These are phyloP conservation scores for Crinitomyces ghanaensis DNA, from an alignment of 805 yeast species.

Conservation along the genomic window DNA sequence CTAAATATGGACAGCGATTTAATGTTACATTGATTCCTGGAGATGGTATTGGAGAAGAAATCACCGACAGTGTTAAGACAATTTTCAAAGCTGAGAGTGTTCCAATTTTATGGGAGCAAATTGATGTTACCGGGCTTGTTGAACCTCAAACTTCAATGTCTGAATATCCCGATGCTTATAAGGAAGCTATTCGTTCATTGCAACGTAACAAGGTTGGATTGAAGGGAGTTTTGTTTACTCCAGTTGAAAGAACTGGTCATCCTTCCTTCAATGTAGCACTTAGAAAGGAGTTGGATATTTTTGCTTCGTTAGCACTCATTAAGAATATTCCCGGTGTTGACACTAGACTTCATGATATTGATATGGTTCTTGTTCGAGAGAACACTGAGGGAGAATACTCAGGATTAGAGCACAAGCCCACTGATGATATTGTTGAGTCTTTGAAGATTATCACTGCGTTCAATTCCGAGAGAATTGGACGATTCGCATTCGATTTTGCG, in stretches of 20 bases:
- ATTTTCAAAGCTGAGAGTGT: conserved; percentile 79
- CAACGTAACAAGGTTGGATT: conserved; percentile 95
- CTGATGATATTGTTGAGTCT: conserved; percentile 96
- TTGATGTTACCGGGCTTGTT: conserved; percentile 46
- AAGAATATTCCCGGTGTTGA: conserved; percentile 90
- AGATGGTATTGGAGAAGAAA: conserved; percentile 96
- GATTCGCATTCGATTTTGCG: conserved; percentile 95
- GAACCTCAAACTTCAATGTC: conserved; percentile 22
- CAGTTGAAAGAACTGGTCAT: conserved; percentile 63
- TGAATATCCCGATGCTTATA: conserved; percentile 47
- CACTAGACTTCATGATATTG: conserved; percentile 79
- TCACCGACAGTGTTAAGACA: conserved; percentile 84
- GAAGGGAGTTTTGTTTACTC: conserved; percentile 92
- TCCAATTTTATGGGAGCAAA: conserved; percentile 86
- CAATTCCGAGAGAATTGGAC: conserved; percentile 94
- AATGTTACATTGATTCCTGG: conserved; percentile 86
- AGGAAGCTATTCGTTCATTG: conserved; percentile 78
- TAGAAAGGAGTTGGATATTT: conserved; percentile 92
- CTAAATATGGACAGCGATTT: conserved; percentile 87
- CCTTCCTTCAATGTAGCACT: conserved; percentile 91
- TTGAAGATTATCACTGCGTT: conserved; percentile 86
- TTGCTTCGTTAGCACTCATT: conserved; percentile 88
- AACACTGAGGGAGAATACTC: conserved; percentile 99
- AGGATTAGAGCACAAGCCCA: conserved; percentile 94
- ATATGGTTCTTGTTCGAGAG: conserved; percentile 92